phyloP scores from a whole-genome alignment of 2,329 filamentous ascomycete genomes.

The Cladosporium sp. region DNA sequence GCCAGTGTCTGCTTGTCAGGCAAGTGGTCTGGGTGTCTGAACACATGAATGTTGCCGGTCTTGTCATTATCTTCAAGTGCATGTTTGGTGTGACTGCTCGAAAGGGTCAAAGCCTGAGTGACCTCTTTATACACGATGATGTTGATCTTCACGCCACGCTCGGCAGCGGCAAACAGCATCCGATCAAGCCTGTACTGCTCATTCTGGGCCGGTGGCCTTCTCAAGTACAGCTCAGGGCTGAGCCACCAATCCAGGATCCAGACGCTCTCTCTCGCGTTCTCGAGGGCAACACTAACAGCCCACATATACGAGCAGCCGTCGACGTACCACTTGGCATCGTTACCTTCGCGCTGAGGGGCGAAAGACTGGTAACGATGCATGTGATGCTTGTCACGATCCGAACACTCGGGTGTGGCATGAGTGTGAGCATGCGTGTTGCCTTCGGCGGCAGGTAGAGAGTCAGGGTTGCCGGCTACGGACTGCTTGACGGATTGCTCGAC shows the following conservation, averaged over 20 bases:
- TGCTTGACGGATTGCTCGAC: constrained; percentile 50
- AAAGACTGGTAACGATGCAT: constrained; percentile 60
- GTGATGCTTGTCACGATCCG: constrained; percentile 37
- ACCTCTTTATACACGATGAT: constrained; percentile 89
- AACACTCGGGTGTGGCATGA: constrained; percentile 37
- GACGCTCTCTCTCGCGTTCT: constrained; percentile 71
- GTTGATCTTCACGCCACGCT: constrained; percentile 78
- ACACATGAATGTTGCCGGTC: constrained; percentile 81
- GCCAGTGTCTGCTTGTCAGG: constrained; percentile 67
- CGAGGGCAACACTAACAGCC: constrained; percentile 74
- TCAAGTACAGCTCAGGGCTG: constrained; percentile 80
- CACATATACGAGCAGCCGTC: constrained; percentile 82
- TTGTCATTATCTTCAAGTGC: constrained; percentile 64
- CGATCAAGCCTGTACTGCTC: constrained; percentile 79
- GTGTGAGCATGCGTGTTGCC: constrained; percentile 42
- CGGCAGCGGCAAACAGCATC: constrained; percentile 75
- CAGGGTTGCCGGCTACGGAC: constrained; percentile 35
- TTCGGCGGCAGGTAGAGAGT: constrained; percentile 25
- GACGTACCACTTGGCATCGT: constrained; percentile 80
- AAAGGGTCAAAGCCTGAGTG: constrained; percentile 50
- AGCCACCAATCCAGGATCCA: constrained; percentile 79
- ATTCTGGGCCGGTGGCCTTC: constrained; percentile 75
- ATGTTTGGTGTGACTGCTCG: constrained; percentile 72
- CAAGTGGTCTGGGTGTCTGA: constrained; percentile 83
- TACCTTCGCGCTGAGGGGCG: constrained; percentile 66